These are phyloP conservation scores for Pleurotus ostreatus DNA, from an alignment of 768 basidiomycete species.

Conservation along the genomic window DNA sequence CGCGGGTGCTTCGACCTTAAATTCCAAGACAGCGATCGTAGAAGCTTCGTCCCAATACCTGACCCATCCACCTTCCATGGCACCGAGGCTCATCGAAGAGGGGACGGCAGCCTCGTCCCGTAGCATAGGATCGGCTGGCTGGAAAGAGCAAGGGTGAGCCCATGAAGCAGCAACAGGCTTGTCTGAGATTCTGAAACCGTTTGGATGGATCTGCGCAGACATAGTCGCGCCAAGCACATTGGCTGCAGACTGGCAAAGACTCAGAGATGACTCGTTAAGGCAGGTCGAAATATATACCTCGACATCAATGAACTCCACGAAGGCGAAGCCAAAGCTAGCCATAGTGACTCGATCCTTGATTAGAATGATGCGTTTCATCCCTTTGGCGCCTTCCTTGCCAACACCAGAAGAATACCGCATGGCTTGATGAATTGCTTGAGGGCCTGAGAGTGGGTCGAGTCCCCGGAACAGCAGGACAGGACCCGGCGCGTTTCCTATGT, in stretches of 20 bases:
- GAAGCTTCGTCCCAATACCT: slow-evolving; percentile 92
- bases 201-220: slow-evolving; percentile 82
- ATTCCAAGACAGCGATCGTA: slow-evolving; percentile 70
- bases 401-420: slow-evolving; percentile 80
- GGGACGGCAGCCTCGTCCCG: slow-evolving; percentile 75
- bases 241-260: slow-evolving; percentile 64
- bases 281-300: slow-evolving; percentile 48
- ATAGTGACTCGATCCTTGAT: slow-evolving; percentile 86
- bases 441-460: slow-evolving; percentile 82
- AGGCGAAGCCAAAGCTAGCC: slow-evolving; percentile 90
- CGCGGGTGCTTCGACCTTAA: slow-evolving; percentile 64
- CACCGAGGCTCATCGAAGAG: slow-evolving; percentile 67
- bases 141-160: slow-evolving; percentile 88
- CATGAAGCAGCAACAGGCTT: slow-evolving; percentile 90
- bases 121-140: slow-evolving; percentile 70
- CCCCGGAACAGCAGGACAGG: slow-evolving; percentile 88
- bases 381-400: slow-evolving; percentile 73
- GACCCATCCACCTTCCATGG: slow-evolving; percentile 69
- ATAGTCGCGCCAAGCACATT: slow-evolving; percentile 80
- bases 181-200: slow-evolving; percentile 91
- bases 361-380: slow-evolving; percentile 83
- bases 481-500: slow-evolving; percentile 84
- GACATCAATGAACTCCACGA: slow-evolving; percentile 86
- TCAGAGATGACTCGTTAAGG: background rate
- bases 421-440: slow-evolving; percentile 82